Conservation (phyloP, 1,284 basidiomycete genomes). For the Trametes hirsuta region DNA sequence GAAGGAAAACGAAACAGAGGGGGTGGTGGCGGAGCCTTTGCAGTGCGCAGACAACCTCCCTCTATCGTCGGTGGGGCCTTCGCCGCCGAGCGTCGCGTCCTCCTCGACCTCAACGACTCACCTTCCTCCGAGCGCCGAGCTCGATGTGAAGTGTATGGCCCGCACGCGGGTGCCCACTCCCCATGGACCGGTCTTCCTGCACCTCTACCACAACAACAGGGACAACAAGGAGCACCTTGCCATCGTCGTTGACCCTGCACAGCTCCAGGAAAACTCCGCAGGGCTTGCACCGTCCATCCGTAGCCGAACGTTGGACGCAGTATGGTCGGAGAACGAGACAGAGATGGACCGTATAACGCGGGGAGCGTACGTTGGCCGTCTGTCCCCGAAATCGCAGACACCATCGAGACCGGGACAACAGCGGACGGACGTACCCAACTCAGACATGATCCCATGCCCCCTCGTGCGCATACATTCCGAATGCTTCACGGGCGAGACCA, state of each 20-base stretch:
- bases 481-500: conserved; percentile 98
- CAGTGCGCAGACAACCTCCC: conserved; percentile 31
- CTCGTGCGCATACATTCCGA: conserved; percentile 97
- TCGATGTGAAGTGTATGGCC: conserved; percentile 89
- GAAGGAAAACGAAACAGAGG: conserved; percentile 31
- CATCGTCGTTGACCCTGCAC: conserved; percentile 91
- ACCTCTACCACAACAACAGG: conserved; percentile 92
- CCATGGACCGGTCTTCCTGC: conserved; percentile 92
- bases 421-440: conserved; percentile 19
- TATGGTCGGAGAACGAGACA: conserved; percentile 88
- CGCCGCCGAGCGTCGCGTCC: conserved; percentile 8
- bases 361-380: conserved; percentile 91
- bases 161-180: conserved; percentile 97
- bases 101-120: conserved; percentile 2
- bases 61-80: conserved; percentile 18
- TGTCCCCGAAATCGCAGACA: conserved; percentile 62
- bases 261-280: conserved; percentile 53
- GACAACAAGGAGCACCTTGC: conserved; percentile 98
- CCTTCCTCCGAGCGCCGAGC: conserved; percentile 27
- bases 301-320: conserved; percentile 81
- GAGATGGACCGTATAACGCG: conserved; percentile 92
- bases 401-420: conserved; percentile 51
- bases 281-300: conserved; percentile 65
- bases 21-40: conserved; percentile 25
- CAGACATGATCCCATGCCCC: conserved; percentile 62